Percentiles rank a stretch among this genome's conserved stretches.
Conservation (phyloP, 257 asterid genomes). For the Petunia axillaris region DNA sequence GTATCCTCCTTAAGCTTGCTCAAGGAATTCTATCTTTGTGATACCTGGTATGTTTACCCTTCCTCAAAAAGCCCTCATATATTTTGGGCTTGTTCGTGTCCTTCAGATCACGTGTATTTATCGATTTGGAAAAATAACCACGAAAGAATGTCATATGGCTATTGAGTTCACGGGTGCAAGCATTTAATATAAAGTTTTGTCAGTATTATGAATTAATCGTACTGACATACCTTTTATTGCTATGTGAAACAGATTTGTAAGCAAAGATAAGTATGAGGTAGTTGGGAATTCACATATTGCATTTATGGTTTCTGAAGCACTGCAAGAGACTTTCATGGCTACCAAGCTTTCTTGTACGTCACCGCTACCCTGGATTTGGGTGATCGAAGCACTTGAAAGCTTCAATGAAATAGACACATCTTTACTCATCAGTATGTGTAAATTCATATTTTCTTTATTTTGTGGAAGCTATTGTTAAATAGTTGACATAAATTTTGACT, state of each 20-base stretch:
- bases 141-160: background rate
- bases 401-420: slow-evolving; percentile 48
- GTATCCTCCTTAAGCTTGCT: background rate
- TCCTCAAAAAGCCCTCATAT: background rate
- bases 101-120: background rate
- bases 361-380: slow-evolving; percentile 60
- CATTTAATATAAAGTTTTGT: background rate
- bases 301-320: slow-evolving; percentile 39
- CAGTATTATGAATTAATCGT: background rate
- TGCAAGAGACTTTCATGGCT: slow-evolving; percentile 46
- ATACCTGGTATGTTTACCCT: background rate
- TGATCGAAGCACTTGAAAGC: slow-evolving; percentile 55
- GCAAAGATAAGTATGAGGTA: slow-evolving; percentile 13
- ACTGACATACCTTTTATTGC: slow-evolving; percentile 8
- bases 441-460: slow-evolving; percentile 20
- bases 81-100: slow-evolving; percentile 15
- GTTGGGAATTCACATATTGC: background rate
- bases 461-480: background rate
- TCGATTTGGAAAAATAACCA: background rate
- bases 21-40: slow-evolving; percentile 3
- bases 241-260: slow-evolving; percentile 3
- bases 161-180: background rate
- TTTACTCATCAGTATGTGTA: slow-evolving; percentile 51
- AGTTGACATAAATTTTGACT: slow-evolving; percentile 22
- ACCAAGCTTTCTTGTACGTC: slow-evolving; percentile 36